A percentile compares a stretch with the other conserved stretches of the same genome.
Evolutionary conservation across 2,329 filamentous ascomycete species (phyloP).

Genomic region (Colletotrichum nymphaeae): DNA sequence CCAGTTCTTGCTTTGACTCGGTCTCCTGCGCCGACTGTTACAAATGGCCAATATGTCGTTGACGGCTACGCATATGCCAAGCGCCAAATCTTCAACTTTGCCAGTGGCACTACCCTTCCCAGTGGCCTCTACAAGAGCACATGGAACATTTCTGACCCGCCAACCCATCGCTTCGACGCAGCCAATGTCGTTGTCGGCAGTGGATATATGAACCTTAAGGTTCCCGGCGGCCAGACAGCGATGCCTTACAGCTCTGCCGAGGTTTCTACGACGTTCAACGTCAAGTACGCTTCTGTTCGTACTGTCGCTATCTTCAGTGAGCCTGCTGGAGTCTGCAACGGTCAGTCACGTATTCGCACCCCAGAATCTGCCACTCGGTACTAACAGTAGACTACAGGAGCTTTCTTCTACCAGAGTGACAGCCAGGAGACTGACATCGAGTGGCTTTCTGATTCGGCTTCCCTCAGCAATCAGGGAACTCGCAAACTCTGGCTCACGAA

Average conservation of each 20-base stretch:
- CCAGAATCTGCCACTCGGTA: neutral
- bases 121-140: conserved; percentile 39
- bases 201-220: conserved; percentile 44
- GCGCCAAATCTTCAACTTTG: conserved; percentile 39
- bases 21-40: conserved; percentile 9
- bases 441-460: conserved; percentile 45
- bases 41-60: conserved; percentile 40
- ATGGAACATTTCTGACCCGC: conserved; percentile 32
- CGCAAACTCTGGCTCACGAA: conserved; percentile 46
- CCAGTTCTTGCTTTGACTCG: conserved; percentile 2
- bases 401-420: conserved; percentile 44
- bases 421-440: conserved; percentile 46
- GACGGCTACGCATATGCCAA: conserved; percentile 39
- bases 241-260: conserved; percentile 42
- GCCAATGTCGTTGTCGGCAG: conserved; percentile 39
- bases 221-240: conserved; percentile 40
- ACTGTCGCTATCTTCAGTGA: conserved; percentile 44
- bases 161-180: conserved; percentile 22
- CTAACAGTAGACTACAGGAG: conserved; percentile 36
- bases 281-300: conserved; percentile 44
- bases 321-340: conserved; percentile 45
- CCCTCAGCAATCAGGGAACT: conserved; percentile 41
- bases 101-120: conserved; percentile 37
- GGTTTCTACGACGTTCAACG: conserved; percentile 42
- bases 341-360: conserved; percentile 23